Conservation (phyloP, 306 rosid species). For the Begonia fuchsioides region DNA sequence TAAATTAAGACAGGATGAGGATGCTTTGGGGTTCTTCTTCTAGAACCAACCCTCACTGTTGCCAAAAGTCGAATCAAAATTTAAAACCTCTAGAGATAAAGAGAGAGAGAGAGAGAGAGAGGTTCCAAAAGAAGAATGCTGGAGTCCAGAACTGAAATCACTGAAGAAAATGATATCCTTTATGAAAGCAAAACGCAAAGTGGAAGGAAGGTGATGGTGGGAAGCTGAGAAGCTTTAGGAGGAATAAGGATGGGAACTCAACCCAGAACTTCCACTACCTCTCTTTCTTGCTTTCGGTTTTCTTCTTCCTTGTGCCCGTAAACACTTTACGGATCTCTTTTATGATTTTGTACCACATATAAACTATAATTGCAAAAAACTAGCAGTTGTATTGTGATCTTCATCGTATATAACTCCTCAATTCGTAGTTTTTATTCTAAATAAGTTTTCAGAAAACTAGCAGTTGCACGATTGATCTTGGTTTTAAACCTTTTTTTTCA, state of each 20-base stretch:
- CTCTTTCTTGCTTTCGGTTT: too few relatives aligned
- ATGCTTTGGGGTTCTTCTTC: too few relatives aligned
- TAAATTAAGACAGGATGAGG: too few relatives aligned
- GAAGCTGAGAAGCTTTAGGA: conserved; percentile 35
- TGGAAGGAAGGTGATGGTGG: conserved; percentile 4
- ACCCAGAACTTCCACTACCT: conserved; percentile 6
- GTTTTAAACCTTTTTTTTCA: not conserved
- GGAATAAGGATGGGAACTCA: conserved; percentile 50
- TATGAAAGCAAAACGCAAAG: conserved; percentile 13
- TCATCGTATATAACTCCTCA: too few relatives aligned
- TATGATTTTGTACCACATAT: too few relatives aligned
- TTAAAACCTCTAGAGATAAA: conserved; percentile 4
- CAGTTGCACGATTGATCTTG: too few relatives aligned
- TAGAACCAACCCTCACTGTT: conserved; percentile 12
- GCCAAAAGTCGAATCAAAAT: conserved; percentile 10
- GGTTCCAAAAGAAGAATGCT: conserved; percentile 6
- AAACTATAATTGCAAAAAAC: too few relatives aligned
- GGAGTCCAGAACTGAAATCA: conserved; percentile 20
- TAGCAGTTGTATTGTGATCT: too few relatives aligned
- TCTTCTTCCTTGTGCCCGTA: too few relatives aligned
- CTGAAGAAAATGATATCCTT: conserved; percentile 12
- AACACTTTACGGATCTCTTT: too few relatives aligned
- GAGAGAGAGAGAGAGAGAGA: not conserved
- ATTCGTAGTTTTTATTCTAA: too few relatives aligned
- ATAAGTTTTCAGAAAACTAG: too few relatives aligned